Evolutionary conservation across 768 basidiomycete genomes (phyloP).

Genomic region (Lactifluus pinguis): DNA sequence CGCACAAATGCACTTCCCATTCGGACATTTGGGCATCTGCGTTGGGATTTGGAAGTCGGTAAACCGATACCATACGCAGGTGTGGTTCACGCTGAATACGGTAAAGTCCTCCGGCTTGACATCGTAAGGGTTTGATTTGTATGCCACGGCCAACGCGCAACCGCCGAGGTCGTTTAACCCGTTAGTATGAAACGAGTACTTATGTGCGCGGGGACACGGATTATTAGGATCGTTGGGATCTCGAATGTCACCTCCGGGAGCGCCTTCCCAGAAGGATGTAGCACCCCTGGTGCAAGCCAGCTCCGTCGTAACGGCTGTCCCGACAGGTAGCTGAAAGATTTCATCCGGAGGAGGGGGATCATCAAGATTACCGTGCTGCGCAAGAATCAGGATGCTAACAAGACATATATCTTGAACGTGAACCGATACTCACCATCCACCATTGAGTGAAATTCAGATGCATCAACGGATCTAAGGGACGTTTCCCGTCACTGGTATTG

Average conservation of each 20-base stretch:
- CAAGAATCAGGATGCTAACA: background rate
- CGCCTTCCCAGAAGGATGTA: constrained; percentile 22
- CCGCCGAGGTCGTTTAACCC: constrained; percentile 28
- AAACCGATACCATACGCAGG: constrained; percentile 34
- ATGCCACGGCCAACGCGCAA: constrained; percentile 37
- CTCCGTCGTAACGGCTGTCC: constrained; percentile 20
- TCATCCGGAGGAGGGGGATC: constrained; percentile 27
- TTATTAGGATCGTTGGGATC: constrained; percentile 17
- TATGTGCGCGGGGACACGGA: constrained; percentile 21
- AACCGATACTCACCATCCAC: constrained; percentile 29
- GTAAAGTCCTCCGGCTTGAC: constrained; percentile 35
- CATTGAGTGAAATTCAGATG: constrained; percentile 25
- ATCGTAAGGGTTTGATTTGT: constrained; percentile 29
- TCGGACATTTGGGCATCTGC: constrained; percentile 35
- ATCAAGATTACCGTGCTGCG: constrained; percentile 26
- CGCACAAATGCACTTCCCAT: constrained; percentile 36
- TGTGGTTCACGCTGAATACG: constrained; percentile 36
- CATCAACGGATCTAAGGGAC: constrained; percentile 31
- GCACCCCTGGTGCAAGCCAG: constrained; percentile 28
- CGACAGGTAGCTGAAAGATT: constrained; percentile 28
- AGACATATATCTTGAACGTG: background rate
- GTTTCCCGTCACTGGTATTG: constrained; percentile 25
- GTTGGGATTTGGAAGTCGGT: constrained; percentile 36
- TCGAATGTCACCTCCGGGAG: constrained; percentile 22
- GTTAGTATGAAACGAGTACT: constrained; percentile 25